A percentile compares a stretch with the other conserved stretches of the same genome.
Evolutionary conservation across 768 basidiomycete species (phyloP).

Genomic region (Sarcodon sp.): DNA sequence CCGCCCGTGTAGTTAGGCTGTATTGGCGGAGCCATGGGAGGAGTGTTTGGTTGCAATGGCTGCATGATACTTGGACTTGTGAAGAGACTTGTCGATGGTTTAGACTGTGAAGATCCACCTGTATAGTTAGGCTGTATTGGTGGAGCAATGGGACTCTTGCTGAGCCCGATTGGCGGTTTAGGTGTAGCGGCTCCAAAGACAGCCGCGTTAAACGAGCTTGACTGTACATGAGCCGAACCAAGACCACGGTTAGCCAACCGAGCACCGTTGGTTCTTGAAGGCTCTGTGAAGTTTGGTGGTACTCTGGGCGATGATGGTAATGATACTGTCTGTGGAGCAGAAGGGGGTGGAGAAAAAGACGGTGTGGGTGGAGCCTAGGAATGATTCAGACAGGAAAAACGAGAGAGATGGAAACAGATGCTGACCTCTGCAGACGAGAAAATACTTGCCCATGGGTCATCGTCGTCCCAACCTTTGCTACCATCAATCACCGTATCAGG

Average conservation of each 20-base stretch:
- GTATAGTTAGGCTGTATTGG: no score
- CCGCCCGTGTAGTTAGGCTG: slow-evolving; percentile 5
- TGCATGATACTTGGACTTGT: no score
- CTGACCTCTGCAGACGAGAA: slow-evolving; percentile 27
- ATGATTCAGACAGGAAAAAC: not conserved
- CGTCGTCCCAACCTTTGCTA: slow-evolving; percentile 46
- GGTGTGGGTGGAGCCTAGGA: slow-evolving; percentile 7
- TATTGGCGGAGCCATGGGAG: not conserved
- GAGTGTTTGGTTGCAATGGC: slow-evolving; percentile 3
- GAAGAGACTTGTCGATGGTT: no score
- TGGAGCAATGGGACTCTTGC: no score
- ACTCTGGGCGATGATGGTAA: slow-evolving; percentile 24
- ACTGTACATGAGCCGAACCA: slow-evolving; percentile 22
- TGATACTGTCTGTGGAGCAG: slow-evolving; percentile 18
- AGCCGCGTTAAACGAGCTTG: slow-evolving; percentile 20
- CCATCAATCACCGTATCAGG: slow-evolving; percentile 26
- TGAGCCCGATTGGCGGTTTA: no score
- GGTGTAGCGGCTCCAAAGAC: slow-evolving; percentile 6
- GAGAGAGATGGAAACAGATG: not conserved
- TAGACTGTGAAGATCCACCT: no score
- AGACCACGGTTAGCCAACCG: slow-evolving; percentile 15
- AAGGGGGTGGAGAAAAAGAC: slow-evolving; percentile 11
- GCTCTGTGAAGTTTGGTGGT: slow-evolving; percentile 20
- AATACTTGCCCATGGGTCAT: slow-evolving; percentile 79
- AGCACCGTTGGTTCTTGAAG: slow-evolving; percentile 4